These are phyloP conservation scores for Trichoderma brevicompactum DNA, from an alignment of 2,329 filamentous ascomycete species.

Conservation along the genomic window DNA sequence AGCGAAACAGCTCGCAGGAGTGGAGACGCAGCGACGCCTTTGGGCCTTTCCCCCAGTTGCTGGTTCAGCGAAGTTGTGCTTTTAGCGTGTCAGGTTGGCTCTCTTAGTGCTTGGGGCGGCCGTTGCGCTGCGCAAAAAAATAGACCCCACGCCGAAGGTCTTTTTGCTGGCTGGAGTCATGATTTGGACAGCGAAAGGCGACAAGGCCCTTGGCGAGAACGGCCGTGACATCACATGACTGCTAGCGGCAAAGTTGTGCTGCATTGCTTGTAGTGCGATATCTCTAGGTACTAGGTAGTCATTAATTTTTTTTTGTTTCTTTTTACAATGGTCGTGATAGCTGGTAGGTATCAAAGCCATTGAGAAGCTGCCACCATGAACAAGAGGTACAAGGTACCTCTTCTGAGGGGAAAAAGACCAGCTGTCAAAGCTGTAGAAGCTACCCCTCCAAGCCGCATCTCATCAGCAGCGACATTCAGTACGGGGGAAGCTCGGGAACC, in stretches of 20 bases:
- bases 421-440: slow-evolving; percentile 18
- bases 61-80: neutral
- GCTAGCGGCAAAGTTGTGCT: neutral
- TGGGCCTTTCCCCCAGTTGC: slow-evolving; percentile 5
- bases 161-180: slow-evolving; percentile 19
- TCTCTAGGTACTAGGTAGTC: too few relatives aligned
- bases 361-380: neutral
- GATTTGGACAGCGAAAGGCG: slow-evolving; percentile 25
- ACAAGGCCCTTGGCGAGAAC: neutral
- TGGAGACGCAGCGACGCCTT: slow-evolving; percentile 14
- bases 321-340: neutral
- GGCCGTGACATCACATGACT: slow-evolving; percentile 28
- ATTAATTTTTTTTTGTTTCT: neutral
- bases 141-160: slow-evolving; percentile 22
- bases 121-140: slow-evolving; percentile 21
- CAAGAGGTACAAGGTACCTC: neutral
- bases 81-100: neutral
- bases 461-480: neutral
- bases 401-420: neutral
- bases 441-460: slow-evolving; percentile 14
- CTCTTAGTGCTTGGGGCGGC: neutral
- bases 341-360: neutral
- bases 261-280: too few relatives aligned
- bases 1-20: slow-evolving; percentile 23
- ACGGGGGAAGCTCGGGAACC: slow-evolving; percentile 13